Evolutionary conservation across 2,329 filamentous ascomycete species (phyloP).

Genomic region (Aspergillus bombycis): DNA sequence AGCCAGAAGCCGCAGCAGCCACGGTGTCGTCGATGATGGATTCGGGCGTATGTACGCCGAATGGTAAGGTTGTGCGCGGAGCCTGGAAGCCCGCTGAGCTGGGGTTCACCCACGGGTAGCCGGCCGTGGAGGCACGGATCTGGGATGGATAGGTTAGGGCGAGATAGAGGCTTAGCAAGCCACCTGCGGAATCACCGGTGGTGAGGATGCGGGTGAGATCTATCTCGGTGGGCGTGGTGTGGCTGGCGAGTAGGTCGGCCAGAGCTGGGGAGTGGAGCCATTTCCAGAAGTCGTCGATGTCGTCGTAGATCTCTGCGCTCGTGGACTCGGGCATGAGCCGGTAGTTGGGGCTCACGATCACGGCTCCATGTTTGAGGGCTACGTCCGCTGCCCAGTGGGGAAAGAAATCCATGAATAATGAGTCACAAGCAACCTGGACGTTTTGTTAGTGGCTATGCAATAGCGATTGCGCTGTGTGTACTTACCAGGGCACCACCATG

Average conservation of each 20-base stretch:
- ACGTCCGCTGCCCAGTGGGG: conserved; percentile 44
- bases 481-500: not conserved
- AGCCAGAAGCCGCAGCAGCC: conserved; percentile 10
- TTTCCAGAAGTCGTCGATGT: conserved; percentile 53
- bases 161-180: conserved; percentile 32
- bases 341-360: conserved; percentile 54
- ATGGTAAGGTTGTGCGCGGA: conserved; percentile 18
- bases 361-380: conserved; percentile 43
- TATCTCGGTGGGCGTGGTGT: conserved; percentile 19
- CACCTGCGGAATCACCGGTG: conserved; percentile 36
- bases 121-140: conserved; percentile 33
- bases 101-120: conserved; percentile 39
- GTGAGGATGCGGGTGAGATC: conserved; percentile 32
- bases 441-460: not conserved
- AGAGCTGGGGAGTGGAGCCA: conserved; percentile 42
- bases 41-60: conserved; percentile 15
- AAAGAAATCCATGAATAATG: conserved; percentile 28
- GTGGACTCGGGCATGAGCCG: conserved; percentile 55
- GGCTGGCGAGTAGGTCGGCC: conserved; percentile 13
- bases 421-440: not conserved
- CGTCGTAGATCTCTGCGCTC: conserved; percentile 51
- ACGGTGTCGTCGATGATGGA: conserved; percentile 18
- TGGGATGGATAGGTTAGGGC: conserved; percentile 30
- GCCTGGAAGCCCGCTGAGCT: conserved; percentile 21
- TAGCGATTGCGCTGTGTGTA: not conserved